Base-by-base conservation (phyloP, 306 rosid genomes). In the Adenanthera pavonina region DNA sequence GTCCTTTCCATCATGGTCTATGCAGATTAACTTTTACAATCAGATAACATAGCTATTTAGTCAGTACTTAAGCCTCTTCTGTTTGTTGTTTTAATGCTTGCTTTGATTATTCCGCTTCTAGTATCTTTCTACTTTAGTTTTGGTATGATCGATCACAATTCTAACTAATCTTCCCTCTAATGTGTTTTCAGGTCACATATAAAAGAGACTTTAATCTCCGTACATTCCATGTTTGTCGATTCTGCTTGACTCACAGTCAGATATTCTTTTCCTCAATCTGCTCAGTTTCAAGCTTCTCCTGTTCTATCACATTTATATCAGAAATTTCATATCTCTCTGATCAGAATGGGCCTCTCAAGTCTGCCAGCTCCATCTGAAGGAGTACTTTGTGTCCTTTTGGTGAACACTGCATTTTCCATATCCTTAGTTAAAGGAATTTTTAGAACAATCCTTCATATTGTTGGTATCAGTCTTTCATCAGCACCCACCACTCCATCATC, bases 341-440 rank as follows among this genome's bases (percentile, higher is more conserved):
- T 60, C 74, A 82, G 76, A 82, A 95, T 95, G 99, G 99, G 99
- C 66, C 94, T 95, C 62, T 90, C 95, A 70, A 93, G 89, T 91
- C 97, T 95, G 10, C 98, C 99, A 81, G 88, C 99, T 82, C 97
- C 94, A 81, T 92, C 97, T 34, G 97, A 93, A 89, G 99, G 99
- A 81, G 92, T 95, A 16, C 76, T 93, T 4, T 90, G 95, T 80
- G 84, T 85, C 41, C 81, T 93, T 72, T 13, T 95, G 53, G 92
- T 90, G 36, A 95, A 95, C 89, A 89, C 96, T 25, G 94, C 93
- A 3, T 72, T 90, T 19, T 91, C 97, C 57, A 77, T 95, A 74
- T 93, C 98, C 82, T 83, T 92, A 59, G 80, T 95, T 78, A 95
- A 93, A 70, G 95, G 92, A 85, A 82, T 93, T 78, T 84, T 95